Evolutionary conservation across 108 stramenopile genomes (phyloP), one percentile per base, ranked within the genome.

Genomic region (Asterionellopsis glacialis): DNA sequence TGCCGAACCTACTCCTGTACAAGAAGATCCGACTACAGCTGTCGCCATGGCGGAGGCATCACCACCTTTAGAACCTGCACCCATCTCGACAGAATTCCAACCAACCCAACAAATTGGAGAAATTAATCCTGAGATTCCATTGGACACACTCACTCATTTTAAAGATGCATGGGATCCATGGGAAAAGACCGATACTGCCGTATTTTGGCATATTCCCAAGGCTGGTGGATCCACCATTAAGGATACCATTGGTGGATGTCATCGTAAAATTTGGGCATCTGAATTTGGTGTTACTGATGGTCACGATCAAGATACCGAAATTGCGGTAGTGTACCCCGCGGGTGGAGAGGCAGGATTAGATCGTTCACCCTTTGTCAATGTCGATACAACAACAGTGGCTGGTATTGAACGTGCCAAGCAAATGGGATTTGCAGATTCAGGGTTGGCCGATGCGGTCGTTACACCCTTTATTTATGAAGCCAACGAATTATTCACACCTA

Each of bases 281-380:
- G 80, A 81, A 63, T 76, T 74, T 43, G 80, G 80, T 41, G 62
- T 81, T n/a, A 77, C 73, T 0, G 80, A 81, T 60, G 80, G 80
- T 38, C 80, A 81, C 39, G 62, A 60, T 41, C 33, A 66, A 21
- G 80, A 81, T 56, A 72, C 69, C 41, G 73, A 67, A 51, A 61
- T 81, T 11, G 76, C 76, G 3, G 63, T 81, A 18, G 80, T 81
- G 15, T 80, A 80, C 41, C 79, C 79, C 13, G 49, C 40, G 14
- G 75, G 75, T 18, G 80, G 80, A 28, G 64, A 40, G 9, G 65
- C 63, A 1, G 76, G 70, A 42, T 65, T 59, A 14, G 76, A 77
- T 64, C 68, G 73, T 13, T 65, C 63, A 19, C 80, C 80, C 0
- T 81, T 81, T 55, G 80, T 81, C 13, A 81, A 81, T 57, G 74